Percentiles rank a stretch among this genome's conserved stretches.
Evolutionary conservation across 441 rosid species (phyloP).

Genomic region (Bocquillonia castaneifolia): DNA sequence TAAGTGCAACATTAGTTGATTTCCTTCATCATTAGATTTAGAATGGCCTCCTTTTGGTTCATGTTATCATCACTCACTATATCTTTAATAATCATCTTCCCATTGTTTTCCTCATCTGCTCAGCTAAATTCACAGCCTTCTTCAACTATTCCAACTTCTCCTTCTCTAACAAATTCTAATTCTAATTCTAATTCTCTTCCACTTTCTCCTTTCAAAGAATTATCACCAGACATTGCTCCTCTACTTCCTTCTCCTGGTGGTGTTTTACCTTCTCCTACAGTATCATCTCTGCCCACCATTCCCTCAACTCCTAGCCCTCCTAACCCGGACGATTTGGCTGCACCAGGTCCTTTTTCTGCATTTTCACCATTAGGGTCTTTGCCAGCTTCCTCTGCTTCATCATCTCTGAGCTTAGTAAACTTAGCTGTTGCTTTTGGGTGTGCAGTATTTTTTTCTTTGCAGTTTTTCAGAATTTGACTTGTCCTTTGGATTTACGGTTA

Average conservation of each 20-base stretch:
- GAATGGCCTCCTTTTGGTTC: constrained; percentile 51
- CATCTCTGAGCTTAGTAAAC: constrained; percentile 18
- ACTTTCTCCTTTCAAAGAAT: constrained; percentile 35
- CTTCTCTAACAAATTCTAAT: constrained; percentile 24
- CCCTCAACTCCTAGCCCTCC: constrained; percentile 74
- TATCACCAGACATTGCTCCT: constrained; percentile 81
- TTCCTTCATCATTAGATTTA: constrained; percentile 67
- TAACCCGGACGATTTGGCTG: constrained; percentile 37
- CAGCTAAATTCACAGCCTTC: constrained; percentile 23
- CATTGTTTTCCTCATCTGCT: constrained; percentile 34
- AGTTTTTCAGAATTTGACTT: constrained; percentile 21
- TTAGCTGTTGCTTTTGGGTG: constrained; percentile 21
- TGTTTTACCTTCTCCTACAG: constrained; percentile 31
- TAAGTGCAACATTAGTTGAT: constrained; percentile 40
- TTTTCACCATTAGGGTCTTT: constrained; percentile 43
- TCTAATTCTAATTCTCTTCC: constrained; percentile 29
- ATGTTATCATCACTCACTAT: constrained; percentile 32
- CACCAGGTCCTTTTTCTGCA: constrained; percentile 42
- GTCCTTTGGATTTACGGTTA: not conserved
- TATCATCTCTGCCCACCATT: constrained; percentile 64
- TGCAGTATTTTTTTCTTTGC: constrained; percentile 29
- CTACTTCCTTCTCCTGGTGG: constrained; percentile 68
- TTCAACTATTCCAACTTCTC: constrained; percentile 32
- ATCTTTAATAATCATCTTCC: constrained; percentile 30
- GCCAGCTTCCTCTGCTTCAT: constrained; percentile 38